Conservation (phyloP, 768 basidiomycete genomes). For the Mycena alexandri region DNA sequence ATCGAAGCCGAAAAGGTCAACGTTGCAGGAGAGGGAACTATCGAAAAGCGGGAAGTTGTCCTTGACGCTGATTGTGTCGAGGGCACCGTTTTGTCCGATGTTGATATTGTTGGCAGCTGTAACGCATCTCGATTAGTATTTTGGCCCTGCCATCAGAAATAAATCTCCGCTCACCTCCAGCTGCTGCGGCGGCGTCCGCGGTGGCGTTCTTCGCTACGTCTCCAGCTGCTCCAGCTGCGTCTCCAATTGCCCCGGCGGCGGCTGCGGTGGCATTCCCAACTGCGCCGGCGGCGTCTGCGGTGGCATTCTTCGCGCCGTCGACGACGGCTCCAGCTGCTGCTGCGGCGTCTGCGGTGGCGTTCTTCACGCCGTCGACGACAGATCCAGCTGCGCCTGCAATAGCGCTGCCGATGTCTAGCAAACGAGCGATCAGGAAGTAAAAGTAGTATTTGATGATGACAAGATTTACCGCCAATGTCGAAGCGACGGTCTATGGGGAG, state of each 20-base stretch:
- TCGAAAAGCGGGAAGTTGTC: conserved; percentile 18
- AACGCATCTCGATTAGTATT: no score
- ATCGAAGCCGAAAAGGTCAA: conserved; percentile 11
- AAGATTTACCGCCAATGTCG: conserved; percentile 8
- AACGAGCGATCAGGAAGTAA: no score
- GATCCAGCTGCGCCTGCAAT: no score
- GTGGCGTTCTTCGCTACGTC: not conserved
- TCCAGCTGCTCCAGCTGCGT: no score
- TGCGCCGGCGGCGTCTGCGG: no score
- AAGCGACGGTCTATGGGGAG: conserved; percentile 11
- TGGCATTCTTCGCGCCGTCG: not conserved
- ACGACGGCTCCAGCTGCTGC: not conserved
- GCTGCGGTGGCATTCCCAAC: conserved; percentile 1
- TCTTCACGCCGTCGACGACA: not conserved
- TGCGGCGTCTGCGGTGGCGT: conserved; percentile 6
- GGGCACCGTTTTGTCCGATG: conserved; percentile 9
- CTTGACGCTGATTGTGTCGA: conserved; percentile 15
- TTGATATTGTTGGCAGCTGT: conserved; percentile 7
- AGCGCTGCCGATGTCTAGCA: no score
- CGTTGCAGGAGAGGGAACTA: conserved; percentile 9
- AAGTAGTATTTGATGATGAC: no score
- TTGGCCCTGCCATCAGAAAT: no score
- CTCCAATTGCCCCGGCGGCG: not conserved
- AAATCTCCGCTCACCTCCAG: no score
- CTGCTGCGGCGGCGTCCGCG: not conserved